Conservation (phyloP, 2,329 filamentous ascomycete genomes). For the Sclerotiophoma versabilis region DNA sequence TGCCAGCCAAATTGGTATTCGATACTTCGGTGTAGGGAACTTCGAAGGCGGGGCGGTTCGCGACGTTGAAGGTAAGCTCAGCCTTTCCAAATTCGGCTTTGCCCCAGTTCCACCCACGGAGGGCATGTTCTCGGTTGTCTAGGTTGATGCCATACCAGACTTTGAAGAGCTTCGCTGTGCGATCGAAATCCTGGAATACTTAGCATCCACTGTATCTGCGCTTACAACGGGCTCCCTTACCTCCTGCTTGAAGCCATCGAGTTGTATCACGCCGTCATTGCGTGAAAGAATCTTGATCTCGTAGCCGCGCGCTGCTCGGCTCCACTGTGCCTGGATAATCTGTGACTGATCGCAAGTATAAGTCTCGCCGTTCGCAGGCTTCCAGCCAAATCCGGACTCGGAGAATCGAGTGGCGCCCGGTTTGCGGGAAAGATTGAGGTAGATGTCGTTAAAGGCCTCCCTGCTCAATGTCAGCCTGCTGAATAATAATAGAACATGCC, state of each 20-base stretch:
- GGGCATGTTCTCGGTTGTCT: slow-evolving; percentile 90
- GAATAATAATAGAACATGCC: neutral
- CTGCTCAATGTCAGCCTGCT: slow-evolving; percentile 47
- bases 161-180: slow-evolving; percentile 91
- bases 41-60: slow-evolving; percentile 95
- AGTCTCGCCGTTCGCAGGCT: slow-evolving; percentile 84
- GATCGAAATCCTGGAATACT: slow-evolving; percentile 78
- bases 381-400: slow-evolving; percentile 95
- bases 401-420: slow-evolving; percentile 93
- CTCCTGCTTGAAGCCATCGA: slow-evolving; percentile 94
- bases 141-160: slow-evolving; percentile 96
- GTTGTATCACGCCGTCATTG: slow-evolving; percentile 83
- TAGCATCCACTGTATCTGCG: slow-evolving; percentile 1
- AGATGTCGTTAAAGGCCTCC: slow-evolving; percentile 98
- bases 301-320: slow-evolving; percentile 87
- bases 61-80: slow-evolving; percentile 94
- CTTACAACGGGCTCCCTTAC: slow-evolving; percentile 47
- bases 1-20: slow-evolving; percentile 96
- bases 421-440: slow-evolving; percentile 92
- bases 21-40: slow-evolving; percentile 96
- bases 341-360: slow-evolving; percentile 91
- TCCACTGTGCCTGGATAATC: slow-evolving; percentile 91
- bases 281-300: slow-evolving; percentile 91
- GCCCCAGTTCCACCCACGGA: slow-evolving; percentile 99
- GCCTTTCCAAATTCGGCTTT: slow-evolving; percentile 97